These are phyloP conservation scores for Termitomyces sp. DNA, from an alignment of 1,284 basidiomycete species.

Conservation along the genomic window DNA sequence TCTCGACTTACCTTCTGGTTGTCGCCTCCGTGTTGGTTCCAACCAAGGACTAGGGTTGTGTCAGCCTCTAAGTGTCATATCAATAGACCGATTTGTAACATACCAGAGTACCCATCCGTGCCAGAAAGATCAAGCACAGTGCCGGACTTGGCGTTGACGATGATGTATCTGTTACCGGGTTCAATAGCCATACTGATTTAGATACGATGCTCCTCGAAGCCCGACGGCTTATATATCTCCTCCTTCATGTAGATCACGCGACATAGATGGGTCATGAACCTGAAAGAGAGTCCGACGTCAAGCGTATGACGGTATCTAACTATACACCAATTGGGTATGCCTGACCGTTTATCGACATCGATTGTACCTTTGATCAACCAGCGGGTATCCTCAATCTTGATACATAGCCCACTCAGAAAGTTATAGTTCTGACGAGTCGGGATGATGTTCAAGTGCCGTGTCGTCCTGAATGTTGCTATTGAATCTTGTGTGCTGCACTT, in stretches of 20 bases:
- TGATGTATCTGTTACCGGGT: constrained; percentile 16
- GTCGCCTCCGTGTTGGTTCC: constrained; percentile 16
- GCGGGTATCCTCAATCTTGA: neutral
- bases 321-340: neutral
- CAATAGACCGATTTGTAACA: neutral
- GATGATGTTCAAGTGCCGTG: neutral
- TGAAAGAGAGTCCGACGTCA: neutral
- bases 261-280: neutral
- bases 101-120: constrained; percentile 17
- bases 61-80: neutral
- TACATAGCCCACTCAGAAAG: neutral
- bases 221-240: neutral
- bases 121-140: constrained; percentile 23
- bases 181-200: constrained; percentile 2
- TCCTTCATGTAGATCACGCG: neutral
- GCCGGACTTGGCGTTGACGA: constrained; percentile 20
- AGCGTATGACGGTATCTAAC: neutral
- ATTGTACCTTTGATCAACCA: neutral
- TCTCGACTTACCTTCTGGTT: constrained; percentile 19
- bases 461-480: neutral
- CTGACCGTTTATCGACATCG: constrained; percentile 1
- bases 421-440: neutral
- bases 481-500: neutral
- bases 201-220: neutral
- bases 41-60: constrained; percentile 17